phyloP scores from a whole-genome alignment of 2,329 filamentous ascomycete species.

The Magnaporthiopsis incrustans region DNA sequence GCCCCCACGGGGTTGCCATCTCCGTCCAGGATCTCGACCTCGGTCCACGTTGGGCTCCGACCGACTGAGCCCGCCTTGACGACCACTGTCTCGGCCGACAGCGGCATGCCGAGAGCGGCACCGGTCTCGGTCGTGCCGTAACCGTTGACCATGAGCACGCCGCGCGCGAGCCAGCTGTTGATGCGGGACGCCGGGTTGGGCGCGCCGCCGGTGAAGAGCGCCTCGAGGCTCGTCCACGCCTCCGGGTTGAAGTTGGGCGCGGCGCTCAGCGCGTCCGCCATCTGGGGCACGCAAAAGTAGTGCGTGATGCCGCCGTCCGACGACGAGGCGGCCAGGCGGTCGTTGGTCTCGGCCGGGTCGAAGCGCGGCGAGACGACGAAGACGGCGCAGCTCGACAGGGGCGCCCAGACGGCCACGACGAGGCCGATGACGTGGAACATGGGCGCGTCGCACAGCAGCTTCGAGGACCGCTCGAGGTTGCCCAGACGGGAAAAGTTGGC shows the following conservation, averaged over 20 bases:
- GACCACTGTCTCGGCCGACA: background rate
- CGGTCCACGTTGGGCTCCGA: background rate
- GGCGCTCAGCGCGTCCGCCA: constrained; percentile 7
- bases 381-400: constrained; percentile 6
- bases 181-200: constrained; percentile 7
- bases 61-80: constrained; percentile 5
- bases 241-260: constrained; percentile 6
- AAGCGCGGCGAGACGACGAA: constrained; percentile 9
- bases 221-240: constrained; percentile 6
- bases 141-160: constrained; percentile 10
- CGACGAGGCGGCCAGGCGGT: constrained; percentile 7
- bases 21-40: constrained; percentile 6
- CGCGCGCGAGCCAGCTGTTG: constrained; percentile 8
- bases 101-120: constrained; percentile 9
- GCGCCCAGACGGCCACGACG: constrained; percentile 7
- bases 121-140: constrained; percentile 12
- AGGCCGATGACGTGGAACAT: constrained; percentile 11
- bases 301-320: constrained; percentile 7
- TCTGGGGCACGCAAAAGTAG: constrained; percentile 12
- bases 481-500: constrained; percentile 7
- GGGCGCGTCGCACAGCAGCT: constrained; percentile 10
- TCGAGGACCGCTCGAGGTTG: background rate
- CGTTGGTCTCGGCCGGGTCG: constrained; percentile 8
- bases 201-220: constrained; percentile 10
- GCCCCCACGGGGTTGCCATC: background rate